A percentile compares a stretch with the other conserved stretches of the same genome.
phyloP scores from a whole-genome alignment of 306 rosid genomes.

The Potentilla sterilis region DNA sequence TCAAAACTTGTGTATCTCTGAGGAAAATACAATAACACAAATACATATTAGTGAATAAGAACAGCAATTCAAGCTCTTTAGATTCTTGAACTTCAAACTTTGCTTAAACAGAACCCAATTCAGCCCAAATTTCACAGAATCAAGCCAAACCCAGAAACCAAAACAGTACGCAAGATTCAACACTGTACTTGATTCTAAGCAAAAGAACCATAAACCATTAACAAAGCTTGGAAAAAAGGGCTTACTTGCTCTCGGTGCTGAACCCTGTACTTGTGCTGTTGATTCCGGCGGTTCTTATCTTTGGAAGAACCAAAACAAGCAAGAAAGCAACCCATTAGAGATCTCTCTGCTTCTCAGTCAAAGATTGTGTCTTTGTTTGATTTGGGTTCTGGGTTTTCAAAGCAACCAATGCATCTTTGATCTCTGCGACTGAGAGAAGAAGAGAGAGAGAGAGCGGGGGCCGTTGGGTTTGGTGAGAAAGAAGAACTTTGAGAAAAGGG shows the following conservation, averaged over 20 bases:
- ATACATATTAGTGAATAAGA: not conserved
- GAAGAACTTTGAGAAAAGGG: not conserved
- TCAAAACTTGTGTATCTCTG: constrained; percentile 46
- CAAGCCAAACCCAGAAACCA: not conserved
- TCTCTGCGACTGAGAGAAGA: constrained; percentile 5
- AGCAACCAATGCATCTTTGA: constrained; percentile 4
- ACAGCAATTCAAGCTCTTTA: constrained; percentile 21
- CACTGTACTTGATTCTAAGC: not conserved
- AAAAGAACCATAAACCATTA: not conserved
- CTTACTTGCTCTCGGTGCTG: constrained; percentile 42
- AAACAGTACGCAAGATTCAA: not conserved
- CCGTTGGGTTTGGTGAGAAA: constrained; percentile 20
- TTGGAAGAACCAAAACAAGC: constrained; percentile 79
- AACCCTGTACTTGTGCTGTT: constrained; percentile 35
- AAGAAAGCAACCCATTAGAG: constrained; percentile 72
- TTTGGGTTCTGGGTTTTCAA: constrained; percentile 30
- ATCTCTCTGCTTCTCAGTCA: constrained; percentile 15
- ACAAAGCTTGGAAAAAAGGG: constrained; percentile 1
- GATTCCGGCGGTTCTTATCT: constrained; percentile 41
- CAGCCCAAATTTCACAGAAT: constrained; percentile 4
- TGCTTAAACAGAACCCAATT: not conserved
- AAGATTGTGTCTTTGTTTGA: constrained; percentile 23
- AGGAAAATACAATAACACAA: constrained; percentile 20
- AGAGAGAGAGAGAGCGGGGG: constrained; percentile 6
- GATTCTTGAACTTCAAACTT: not conserved